Evolutionary conservation across 2,329 filamentous ascomycete genomes (phyloP).

Genomic region (Anthostomella pinea): DNA sequence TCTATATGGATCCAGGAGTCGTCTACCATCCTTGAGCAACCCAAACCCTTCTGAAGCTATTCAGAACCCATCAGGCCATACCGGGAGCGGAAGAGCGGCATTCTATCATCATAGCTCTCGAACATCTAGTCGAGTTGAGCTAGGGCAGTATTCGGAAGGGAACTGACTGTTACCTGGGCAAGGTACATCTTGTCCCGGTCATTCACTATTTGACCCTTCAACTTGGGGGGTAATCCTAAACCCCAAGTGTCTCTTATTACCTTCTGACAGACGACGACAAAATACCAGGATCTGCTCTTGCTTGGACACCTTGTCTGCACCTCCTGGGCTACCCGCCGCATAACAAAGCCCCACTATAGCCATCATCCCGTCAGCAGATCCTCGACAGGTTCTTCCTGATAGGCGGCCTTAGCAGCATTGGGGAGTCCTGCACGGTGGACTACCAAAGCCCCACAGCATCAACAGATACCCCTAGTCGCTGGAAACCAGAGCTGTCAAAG

Average conservation of each 20-base stretch:
- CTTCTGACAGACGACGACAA: slow-evolving; percentile 1
- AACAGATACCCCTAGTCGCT: slow-evolving; percentile 20
- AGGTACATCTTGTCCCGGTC: not conserved
- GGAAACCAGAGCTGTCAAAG: slow-evolving; percentile 21
- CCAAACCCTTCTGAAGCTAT: not conserved
- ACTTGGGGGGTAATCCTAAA: too few species aligned
- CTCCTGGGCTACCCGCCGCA: slow-evolving; percentile 23
- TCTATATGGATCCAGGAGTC: not conserved
- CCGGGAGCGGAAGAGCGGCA: not conserved
- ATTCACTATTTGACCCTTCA: not conserved
- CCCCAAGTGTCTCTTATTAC: slow-evolving; percentile 1
- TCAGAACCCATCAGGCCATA: not conserved
- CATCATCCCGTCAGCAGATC: slow-evolving; percentile 33
- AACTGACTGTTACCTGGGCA: not conserved
- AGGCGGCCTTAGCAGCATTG: slow-evolving; percentile 24
- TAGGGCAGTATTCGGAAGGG: not conserved
- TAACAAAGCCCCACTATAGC: slow-evolving; percentile 29
- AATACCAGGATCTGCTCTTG: slow-evolving; percentile 1
- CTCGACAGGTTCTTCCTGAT: slow-evolving; percentile 25
- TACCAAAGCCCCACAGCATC: slow-evolving; percentile 25
- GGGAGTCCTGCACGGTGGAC: slow-evolving; percentile 27
- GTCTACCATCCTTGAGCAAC: not conserved
- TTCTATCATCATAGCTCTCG: not conserved
- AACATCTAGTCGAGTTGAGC: not conserved
- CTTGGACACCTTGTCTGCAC: slow-evolving; percentile 4